phyloP scores from a whole-genome alignment of 495 filamentous ascomycete genomes.

The Cercophora sp. region DNA sequence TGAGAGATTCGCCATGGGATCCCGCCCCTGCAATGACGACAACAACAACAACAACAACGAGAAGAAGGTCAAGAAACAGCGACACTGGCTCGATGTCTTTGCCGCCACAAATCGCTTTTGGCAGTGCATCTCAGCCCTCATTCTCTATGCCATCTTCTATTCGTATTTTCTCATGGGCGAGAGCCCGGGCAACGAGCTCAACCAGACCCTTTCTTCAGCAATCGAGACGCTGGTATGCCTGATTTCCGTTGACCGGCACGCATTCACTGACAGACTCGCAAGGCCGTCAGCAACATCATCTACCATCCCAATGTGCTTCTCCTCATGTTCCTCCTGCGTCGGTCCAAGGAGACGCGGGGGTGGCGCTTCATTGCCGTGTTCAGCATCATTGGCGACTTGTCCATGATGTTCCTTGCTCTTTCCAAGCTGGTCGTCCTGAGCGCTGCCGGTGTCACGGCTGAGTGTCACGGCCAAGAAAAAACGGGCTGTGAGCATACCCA shows the following conservation, averaged over 20 bases:
- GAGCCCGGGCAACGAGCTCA: too few relatives aligned
- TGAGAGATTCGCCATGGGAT: too few relatives aligned
- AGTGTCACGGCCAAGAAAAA: neutral
- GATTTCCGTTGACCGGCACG: too few relatives aligned
- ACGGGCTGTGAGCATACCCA: neutral
- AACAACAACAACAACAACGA: slow-evolving; percentile 28
- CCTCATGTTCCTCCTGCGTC: neutral
- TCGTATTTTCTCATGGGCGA: slow-evolving; percentile 8
- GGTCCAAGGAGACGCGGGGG: slow-evolving; percentile 8
- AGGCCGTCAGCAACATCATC: neutral
- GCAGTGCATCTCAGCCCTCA: slow-evolving; percentile 9
- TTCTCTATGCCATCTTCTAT: slow-evolving; percentile 9
- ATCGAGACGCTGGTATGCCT: too few relatives aligned
- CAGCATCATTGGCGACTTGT: slow-evolving; percentile 14
- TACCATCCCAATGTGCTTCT: neutral
- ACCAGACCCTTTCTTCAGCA: too few relatives aligned
- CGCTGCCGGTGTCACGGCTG: slow-evolving; percentile 4
- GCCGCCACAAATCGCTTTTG: slow-evolving; percentile 8
- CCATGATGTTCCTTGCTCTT: neutral
- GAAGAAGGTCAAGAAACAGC: slow-evolving; percentile 60
- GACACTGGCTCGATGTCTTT: slow-evolving; percentile 10
- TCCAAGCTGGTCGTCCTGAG: neutral
- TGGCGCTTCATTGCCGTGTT: slow-evolving; percentile 11
- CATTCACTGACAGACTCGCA: neutral
- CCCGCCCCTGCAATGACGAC: too few relatives aligned